phyloP scores from a whole-genome alignment of 345 rosid species.

The Brassica juncea region DNA sequence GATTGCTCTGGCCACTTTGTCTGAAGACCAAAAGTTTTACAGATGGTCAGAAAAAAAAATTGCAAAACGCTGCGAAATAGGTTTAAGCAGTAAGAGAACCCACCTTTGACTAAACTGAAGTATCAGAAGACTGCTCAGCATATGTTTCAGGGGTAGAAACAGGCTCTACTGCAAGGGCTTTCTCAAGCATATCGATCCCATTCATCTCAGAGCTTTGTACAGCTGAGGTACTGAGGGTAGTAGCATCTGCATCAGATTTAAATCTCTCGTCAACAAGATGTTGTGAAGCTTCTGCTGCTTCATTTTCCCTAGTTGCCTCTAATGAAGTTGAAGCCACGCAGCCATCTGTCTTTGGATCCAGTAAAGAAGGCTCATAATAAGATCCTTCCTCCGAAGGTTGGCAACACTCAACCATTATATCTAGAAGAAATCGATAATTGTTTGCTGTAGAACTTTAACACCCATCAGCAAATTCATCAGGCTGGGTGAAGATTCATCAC shows the following conservation, averaged over 20 bases:
- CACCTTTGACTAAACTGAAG: not conserved
- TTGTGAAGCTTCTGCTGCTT: conserved; percentile 21
- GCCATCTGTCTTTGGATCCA: conserved; percentile 33
- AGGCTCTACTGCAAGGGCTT: conserved; percentile 63
- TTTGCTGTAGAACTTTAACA: conserved; percentile 98
- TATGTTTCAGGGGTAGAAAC: conserved; percentile 59
- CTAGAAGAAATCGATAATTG: conserved; percentile 95
- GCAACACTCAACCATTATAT: conserved; percentile 99
- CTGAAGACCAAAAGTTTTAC: not conserved
- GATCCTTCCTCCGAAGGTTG: conserved; percentile 82
- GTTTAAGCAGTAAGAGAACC: not conserved
- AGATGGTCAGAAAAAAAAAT: not conserved
- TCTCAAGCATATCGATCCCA: conserved; percentile 51
- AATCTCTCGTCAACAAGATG: not conserved
- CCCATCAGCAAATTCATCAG: conserved; percentile 99
- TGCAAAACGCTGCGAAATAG: not conserved
- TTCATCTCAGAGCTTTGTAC: conserved; percentile 68
- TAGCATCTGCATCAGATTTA: conserved; percentile 47
- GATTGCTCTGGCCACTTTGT: not conserved
- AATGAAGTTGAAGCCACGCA: not conserved
- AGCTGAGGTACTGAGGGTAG: conserved; percentile 59
- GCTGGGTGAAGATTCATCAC: conserved; percentile 93
- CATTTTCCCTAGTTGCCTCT: not conserved
- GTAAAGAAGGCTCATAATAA: conserved; percentile 28
- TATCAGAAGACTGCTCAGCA: not conserved